These are phyloP conservation scores for Pyropia haitanensis DNA, from an alignment of 23 red algal genomes.

Conservation along the genomic window DNA sequence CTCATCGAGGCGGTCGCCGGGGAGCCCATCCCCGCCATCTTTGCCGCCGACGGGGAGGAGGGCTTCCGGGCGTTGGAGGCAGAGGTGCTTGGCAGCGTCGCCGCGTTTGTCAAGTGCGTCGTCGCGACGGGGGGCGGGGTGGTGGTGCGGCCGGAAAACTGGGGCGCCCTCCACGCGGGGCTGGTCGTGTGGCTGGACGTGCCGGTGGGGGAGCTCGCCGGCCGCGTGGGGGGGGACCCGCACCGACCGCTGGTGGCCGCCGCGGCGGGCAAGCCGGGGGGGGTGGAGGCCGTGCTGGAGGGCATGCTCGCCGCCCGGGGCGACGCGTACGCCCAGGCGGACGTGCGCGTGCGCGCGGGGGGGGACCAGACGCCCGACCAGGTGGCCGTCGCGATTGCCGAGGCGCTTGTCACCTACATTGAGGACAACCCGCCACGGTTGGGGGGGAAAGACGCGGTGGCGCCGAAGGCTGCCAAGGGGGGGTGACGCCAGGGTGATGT, in stretches of 20 bases:
- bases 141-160: slow-evolving; percentile 64
- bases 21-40: slow-evolving; percentile 55
- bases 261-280: slow-evolving; percentile 6
- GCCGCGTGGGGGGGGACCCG: slow-evolving; percentile 40
- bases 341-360: slow-evolving; percentile 43
- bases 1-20: slow-evolving; percentile 42
- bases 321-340: slow-evolving; percentile 66
- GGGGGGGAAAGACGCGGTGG: neutral
- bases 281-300: neutral
- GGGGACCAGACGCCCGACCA: slow-evolving; percentile 17
- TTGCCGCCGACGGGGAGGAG: slow-evolving; percentile 70
- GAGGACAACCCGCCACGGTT: slow-evolving; percentile 46
- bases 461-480: no score
- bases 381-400: slow-evolving; percentile 13
- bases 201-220: slow-evolving; percentile 32
- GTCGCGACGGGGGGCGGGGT: slow-evolving; percentile 75
- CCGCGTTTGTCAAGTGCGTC: slow-evolving; percentile 28
- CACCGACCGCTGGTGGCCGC: slow-evolving; percentile 54
- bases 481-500: no score
- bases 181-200: slow-evolving; percentile 67
- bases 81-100: slow-evolving; percentile 38
- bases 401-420: slow-evolving; percentile 40
- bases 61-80: slow-evolving; percentile 69
- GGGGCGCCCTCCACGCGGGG: slow-evolving; percentile 66
- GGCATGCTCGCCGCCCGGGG: slow-evolving; percentile 43